Conservation (phyloP, 2,329 filamentous ascomycete genomes). For the Apiospora saccharicola region DNA sequence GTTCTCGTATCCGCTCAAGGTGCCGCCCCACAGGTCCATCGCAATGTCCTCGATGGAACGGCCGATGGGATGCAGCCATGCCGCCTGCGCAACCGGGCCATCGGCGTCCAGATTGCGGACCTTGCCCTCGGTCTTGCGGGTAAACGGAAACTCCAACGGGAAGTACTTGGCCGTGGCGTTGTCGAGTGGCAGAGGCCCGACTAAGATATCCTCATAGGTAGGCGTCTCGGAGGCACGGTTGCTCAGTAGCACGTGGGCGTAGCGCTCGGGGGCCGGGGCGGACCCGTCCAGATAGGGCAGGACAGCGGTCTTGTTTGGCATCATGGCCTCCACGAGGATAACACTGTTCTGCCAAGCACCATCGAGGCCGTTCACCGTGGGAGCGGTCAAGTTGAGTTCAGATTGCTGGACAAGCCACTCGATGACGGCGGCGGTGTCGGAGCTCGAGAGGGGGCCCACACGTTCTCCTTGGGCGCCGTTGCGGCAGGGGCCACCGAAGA, state of each 20-base stretch:
- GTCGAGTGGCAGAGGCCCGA: constrained; percentile 56
- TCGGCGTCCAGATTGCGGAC: constrained; percentile 51
- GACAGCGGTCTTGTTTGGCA: constrained; percentile 58
- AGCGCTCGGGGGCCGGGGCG: constrained; percentile 46
- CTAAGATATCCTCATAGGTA: constrained; percentile 52
- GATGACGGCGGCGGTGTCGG: constrained; percentile 47
- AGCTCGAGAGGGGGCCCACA: constrained; percentile 42
- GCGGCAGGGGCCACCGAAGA: not conserved
- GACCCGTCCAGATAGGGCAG: constrained; percentile 52
- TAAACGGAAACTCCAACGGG: constrained; percentile 48
- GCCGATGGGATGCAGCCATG: constrained; percentile 47
- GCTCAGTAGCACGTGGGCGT: constrained; percentile 53
- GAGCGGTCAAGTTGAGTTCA: constrained; percentile 48
- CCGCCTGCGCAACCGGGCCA: constrained; percentile 36
- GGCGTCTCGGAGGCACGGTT: constrained; percentile 48
- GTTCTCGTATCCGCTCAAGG: constrained; percentile 47
- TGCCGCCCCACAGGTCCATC: constrained; percentile 51
- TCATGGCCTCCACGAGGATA: constrained; percentile 47
- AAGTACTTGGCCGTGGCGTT: constrained; percentile 46
- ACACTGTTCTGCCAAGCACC: constrained; percentile 47
- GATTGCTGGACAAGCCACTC: constrained; percentile 49
- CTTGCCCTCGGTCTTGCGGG: constrained; percentile 46
- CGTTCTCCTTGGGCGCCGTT: constrained; percentile 25
- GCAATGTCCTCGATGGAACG: constrained; percentile 49
- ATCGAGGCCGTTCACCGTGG: constrained; percentile 38